Evolutionary conservation across 768 basidiomycete species (phyloP).

Genomic region (Lactarius tabidus): DNA sequence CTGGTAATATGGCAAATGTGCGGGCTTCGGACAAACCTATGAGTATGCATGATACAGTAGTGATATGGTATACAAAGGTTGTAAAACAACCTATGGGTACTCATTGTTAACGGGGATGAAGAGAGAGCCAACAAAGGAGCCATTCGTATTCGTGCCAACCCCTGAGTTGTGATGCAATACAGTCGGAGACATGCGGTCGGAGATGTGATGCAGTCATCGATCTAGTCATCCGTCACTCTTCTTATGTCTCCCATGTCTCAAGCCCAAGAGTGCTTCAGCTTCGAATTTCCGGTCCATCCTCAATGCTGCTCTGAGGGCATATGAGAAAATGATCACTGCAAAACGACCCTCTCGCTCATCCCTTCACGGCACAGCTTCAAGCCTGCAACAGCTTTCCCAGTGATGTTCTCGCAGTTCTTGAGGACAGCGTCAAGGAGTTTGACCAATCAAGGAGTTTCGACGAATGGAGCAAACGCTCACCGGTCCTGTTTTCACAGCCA

Average conservation of each 20-base stretch:
- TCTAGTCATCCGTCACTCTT: too few relatives aligned
- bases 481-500: conserved; percentile 32
- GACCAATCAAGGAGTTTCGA: not conserved
- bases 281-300: not conserved
- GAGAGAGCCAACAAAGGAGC: too few relatives aligned
- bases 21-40: too few relatives aligned
- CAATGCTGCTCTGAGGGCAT: not conserved
- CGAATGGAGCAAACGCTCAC: too few relatives aligned
- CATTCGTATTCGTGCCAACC: too few relatives aligned
- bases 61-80: not conserved
- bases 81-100: not conserved
- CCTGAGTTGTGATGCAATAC: too few relatives aligned
- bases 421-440: not conserved
- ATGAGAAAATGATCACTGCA: not conserved
- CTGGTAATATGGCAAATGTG: too few relatives aligned
- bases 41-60: too few relatives aligned
- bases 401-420: not conserved
- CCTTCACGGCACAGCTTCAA: not conserved
- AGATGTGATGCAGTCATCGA: too few relatives aligned
- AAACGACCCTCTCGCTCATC: not conserved
- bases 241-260: not conserved
- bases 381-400: not conserved
- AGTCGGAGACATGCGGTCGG: too few relatives aligned
- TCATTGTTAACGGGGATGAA: not conserved
- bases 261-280: not conserved